These are phyloP conservation scores for Incumbomyces lentus DNA, from an alignment of 2,329 filamentous ascomycete species.

Conservation along the genomic window DNA sequence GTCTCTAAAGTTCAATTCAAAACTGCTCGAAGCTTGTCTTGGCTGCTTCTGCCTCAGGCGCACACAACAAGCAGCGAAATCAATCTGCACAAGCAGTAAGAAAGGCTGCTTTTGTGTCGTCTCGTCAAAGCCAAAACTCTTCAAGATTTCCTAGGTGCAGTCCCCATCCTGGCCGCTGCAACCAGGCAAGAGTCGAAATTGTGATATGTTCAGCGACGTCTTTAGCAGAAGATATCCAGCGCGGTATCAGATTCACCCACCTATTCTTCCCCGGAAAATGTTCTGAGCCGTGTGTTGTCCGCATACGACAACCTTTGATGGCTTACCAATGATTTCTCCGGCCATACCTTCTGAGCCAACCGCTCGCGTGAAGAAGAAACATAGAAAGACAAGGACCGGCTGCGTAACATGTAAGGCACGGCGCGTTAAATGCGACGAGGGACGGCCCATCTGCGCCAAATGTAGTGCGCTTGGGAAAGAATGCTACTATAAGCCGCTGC, in stretches of 20 bases:
- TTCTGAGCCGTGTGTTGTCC: background rate
- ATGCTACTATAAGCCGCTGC: slow-evolving; percentile 4
- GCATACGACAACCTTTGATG: background rate
- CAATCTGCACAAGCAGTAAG: too few species aligned
- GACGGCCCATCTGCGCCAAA: slow-evolving; percentile 16
- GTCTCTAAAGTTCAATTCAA: too few species aligned
- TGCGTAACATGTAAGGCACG: slow-evolving; percentile 20
- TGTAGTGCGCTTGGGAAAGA: background rate
- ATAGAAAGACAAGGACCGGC: slow-evolving; percentile 14
- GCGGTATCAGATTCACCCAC: background rate
- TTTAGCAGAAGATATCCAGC: background rate
- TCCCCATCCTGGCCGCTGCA: too few species aligned
- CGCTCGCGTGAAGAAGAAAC: slow-evolving; percentile 5
- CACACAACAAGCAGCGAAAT: too few species aligned
- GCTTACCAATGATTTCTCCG: slow-evolving; percentile 3
- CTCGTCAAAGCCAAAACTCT: too few species aligned
- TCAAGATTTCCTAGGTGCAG: too few species aligned
- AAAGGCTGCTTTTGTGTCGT: too few species aligned
- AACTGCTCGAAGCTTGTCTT: too few species aligned
- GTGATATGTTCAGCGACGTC: too few species aligned
- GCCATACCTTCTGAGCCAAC: background rate
- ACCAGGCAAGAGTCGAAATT: too few species aligned
- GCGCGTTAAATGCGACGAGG: slow-evolving; percentile 26
- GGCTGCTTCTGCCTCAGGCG: too few species aligned
- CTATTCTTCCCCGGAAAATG: background rate